phyloP scores from a whole-genome alignment of 2,329 filamentous ascomycete genomes.

The Colletotrichum sp. region DNA sequence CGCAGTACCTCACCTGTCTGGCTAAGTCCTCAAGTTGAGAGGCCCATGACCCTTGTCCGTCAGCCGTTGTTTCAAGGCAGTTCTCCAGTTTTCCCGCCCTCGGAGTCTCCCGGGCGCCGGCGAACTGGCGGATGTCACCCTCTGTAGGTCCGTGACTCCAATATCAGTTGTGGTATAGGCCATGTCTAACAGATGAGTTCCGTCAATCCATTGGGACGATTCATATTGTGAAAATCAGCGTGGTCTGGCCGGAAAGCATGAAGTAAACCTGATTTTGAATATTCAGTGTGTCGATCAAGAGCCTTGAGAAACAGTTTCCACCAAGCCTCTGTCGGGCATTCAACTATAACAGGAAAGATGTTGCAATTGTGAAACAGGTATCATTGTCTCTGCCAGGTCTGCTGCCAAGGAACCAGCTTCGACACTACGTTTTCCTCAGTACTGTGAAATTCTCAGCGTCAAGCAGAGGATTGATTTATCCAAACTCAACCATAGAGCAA shows the following conservation, averaged over 20 bases:
- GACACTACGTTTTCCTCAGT: not conserved
- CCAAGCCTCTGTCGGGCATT: too few relatives aligned
- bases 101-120: not conserved
- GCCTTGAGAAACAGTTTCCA: not conserved
- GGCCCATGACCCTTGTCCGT: not conserved
- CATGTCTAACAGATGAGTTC: not conserved
- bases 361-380: not conserved
- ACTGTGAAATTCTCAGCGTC: accelerated
- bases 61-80: not conserved
- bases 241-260: too few relatives aligned
- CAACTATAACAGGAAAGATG: not conserved
- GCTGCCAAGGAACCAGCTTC: too few relatives aligned
- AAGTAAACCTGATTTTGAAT: too few relatives aligned
- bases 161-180: not conserved
- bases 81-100: not conserved
- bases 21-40: not conserved
- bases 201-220: not conserved
- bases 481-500: not conserved
- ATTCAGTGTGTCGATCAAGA: not conserved
- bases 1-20: not conserved
- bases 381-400: too few relatives aligned
- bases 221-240: too few relatives aligned
- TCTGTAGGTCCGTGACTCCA: not conserved
- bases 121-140: not conserved
- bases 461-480: not conserved